Evolutionary conservation across 2,329 filamentous ascomycete species (phyloP).

Genomic region (Thielaviopsis punctulata): DNA sequence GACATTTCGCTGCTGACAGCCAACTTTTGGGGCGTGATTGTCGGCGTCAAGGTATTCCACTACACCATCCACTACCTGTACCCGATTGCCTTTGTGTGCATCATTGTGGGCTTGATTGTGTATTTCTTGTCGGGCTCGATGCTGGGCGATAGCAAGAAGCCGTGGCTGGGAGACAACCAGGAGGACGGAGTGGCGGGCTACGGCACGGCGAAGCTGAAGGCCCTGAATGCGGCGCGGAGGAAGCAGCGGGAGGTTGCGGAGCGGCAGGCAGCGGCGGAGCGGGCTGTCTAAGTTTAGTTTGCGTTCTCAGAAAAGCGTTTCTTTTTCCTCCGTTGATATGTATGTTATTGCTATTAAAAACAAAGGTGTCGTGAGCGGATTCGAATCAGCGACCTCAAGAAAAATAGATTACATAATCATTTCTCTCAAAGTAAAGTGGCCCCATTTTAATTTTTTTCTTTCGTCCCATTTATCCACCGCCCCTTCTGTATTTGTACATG

Average conservation of each 20-base stretch:
- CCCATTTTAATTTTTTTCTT: too few relatives aligned
- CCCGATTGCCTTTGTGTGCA: conserved; percentile 85
- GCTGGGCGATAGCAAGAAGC: conserved; percentile 80
- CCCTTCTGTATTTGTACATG: too few relatives aligned
- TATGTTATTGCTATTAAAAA: too few relatives aligned
- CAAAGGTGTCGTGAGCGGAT: too few relatives aligned
- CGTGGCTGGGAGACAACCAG: conserved; percentile 82
- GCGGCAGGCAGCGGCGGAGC: neutral
- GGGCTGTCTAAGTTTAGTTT: neutral
- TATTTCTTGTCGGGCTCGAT: conserved; percentile 77
- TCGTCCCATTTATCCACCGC: too few relatives aligned
- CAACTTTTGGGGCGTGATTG: conserved; percentile 94
- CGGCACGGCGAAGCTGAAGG: conserved; percentile 70
- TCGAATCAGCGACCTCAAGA: too few relatives aligned
- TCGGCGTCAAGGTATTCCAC: conserved; percentile 75
- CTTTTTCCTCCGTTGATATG: neutral
- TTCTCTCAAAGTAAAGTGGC: too few relatives aligned
- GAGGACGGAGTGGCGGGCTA: conserved; percentile 62
- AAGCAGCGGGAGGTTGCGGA: neutral
- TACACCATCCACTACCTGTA: conserved; percentile 75
- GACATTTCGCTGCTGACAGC: conserved; percentile 87
- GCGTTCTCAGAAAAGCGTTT: too few relatives aligned
- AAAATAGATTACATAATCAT: too few relatives aligned
- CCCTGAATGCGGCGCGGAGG: conserved; percentile 35
- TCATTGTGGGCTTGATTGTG: conserved; percentile 66